Evolutionary conservation across 192 early-diverging fungal genomes (phyloP).

Genomic region (Coemansia sp.): DNA sequence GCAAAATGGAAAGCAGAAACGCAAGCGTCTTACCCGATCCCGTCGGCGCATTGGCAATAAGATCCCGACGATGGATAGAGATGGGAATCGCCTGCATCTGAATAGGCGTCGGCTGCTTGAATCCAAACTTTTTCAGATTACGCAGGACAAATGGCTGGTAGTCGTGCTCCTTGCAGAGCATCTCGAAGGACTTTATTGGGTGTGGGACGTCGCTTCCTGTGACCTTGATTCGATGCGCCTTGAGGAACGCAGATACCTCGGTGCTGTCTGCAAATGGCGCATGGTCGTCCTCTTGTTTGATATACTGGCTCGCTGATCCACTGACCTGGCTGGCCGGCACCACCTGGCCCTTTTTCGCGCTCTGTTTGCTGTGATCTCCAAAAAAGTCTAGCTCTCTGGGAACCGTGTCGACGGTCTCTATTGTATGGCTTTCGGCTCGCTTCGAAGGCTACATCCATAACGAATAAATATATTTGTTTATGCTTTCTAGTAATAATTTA

Average conservation of each 20-base stretch:
- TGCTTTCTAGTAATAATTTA: neutral
- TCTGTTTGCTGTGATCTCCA: constrained; percentile 24
- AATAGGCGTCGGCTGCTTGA: constrained; percentile 80
- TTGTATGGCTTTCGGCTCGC: constrained; percentile 5
- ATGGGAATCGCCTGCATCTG: constrained; percentile 94
- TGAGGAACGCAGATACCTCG: constrained; percentile 67
- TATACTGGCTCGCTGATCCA: constrained; percentile 45
- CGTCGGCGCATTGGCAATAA: constrained; percentile 96
- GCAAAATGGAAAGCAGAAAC: constrained; percentile 86
- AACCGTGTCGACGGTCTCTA: constrained; percentile 30
- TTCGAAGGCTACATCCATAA: constrained; percentile 16
- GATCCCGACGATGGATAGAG: constrained; percentile 83
- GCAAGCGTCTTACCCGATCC: constrained; percentile 98
- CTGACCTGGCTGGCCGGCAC: constrained; percentile 36
- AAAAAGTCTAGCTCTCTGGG: constrained; percentile 47
- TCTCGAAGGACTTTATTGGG: constrained; percentile 78
- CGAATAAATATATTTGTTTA: neutral
- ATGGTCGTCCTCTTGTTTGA: constrained; percentile 35
- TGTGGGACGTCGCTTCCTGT: constrained; percentile 84
- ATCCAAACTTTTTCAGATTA: constrained; percentile 68
- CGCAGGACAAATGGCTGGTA: constrained; percentile 68
- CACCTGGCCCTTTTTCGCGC: constrained; percentile 8
- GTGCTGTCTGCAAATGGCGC: constrained; percentile 26
- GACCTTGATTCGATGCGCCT: constrained; percentile 72
- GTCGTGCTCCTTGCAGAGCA: constrained; percentile 68